Evolutionary conservation across 106 monocot genomes (phyloP).

Genomic region (Iris macrosiphon): DNA sequence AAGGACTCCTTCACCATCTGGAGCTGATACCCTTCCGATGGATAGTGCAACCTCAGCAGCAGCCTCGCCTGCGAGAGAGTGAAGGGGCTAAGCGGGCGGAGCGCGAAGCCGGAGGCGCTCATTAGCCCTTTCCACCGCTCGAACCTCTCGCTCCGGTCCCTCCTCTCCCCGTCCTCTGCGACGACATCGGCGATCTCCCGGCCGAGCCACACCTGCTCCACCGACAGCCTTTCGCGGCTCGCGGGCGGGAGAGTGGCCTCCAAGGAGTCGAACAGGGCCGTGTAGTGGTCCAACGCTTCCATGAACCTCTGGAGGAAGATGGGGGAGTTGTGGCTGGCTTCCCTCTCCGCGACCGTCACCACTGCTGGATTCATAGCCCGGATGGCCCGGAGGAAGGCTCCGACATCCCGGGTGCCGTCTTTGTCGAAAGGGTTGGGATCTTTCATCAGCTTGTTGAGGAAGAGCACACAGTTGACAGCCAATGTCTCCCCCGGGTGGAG

Average conservation of each 20-base stretch:
- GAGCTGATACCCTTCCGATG: constrained; percentile 81
- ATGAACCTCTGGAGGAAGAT: constrained; percentile 50
- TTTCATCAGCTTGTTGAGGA: constrained; percentile 57
- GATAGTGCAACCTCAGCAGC: constrained; percentile 81
- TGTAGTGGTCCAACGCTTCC: constrained; percentile 70
- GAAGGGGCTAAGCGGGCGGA: constrained; percentile 41
- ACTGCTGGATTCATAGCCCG: constrained; percentile 63
- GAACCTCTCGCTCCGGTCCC: constrained; percentile 43
- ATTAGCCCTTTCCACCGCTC: constrained; percentile 64
- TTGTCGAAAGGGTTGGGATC: constrained; percentile 9
- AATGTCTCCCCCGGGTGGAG: constrained; percentile 58
- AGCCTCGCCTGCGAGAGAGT: constrained; percentile 79
- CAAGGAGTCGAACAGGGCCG: constrained; percentile 77
- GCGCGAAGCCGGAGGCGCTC: constrained; percentile 35
- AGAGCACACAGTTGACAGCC: constrained; percentile 69
- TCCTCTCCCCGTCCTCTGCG: constrained; percentile 20
- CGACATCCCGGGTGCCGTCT: constrained; percentile 12
- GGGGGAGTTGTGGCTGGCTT: constrained; percentile 31
- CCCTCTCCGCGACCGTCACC: constrained; percentile 80
- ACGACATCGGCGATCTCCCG: constrained; percentile 64
- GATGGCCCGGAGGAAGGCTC: constrained; percentile 31
- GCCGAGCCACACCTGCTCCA: constrained; percentile 78
- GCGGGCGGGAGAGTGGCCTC: constrained; percentile 84
- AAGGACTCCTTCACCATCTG: constrained; percentile 46
- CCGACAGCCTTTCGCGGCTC: constrained; percentile 54